These are phyloP conservation scores for Saccharomycopsis sp. DNA, from an alignment of 805 yeast genomes.

Conservation along the genomic window DNA sequence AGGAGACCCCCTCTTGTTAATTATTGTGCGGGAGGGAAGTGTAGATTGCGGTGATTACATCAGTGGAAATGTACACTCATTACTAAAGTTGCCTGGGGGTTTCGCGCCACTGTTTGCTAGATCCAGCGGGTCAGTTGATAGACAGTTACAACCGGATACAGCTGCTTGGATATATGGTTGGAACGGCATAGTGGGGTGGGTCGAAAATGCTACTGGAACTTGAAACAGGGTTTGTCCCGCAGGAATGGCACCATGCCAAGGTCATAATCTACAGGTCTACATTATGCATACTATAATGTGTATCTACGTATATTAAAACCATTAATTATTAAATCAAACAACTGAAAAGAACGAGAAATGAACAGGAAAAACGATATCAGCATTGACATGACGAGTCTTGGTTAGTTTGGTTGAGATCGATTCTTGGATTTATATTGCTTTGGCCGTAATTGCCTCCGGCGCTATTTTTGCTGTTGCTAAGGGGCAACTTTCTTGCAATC, in stretches of 20 bases:
- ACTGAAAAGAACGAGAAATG: not conserved
- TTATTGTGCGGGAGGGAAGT: not conserved
- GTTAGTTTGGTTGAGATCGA: constrained; percentile 3
- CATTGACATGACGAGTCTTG: not conserved
- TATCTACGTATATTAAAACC: not conserved
- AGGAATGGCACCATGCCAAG: too few species aligned
- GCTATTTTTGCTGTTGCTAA: not conserved
- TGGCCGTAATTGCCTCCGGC: not conserved
- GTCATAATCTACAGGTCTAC: too few species aligned
- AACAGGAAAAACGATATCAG: not conserved
- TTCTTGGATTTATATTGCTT: not conserved
- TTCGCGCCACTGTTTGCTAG: too few species aligned
- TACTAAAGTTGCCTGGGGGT: too few species aligned
- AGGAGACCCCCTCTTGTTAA: not conserved
- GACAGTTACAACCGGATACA: too few species aligned
- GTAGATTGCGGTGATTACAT: not conserved
- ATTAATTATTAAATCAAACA: not conserved
- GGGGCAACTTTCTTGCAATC: constrained; percentile 40
- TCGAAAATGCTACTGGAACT: too few species aligned
- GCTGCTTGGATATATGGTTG: too few species aligned
- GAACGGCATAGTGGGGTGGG: too few species aligned
- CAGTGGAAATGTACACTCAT: too few species aligned
- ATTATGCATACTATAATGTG: too few species aligned
- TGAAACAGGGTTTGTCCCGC: too few species aligned
- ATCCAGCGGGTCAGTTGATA: too few species aligned